Conservation (phyloP, 2,329 filamentous ascomycete genomes). For the Hymenoscyphus infarciens region DNA sequence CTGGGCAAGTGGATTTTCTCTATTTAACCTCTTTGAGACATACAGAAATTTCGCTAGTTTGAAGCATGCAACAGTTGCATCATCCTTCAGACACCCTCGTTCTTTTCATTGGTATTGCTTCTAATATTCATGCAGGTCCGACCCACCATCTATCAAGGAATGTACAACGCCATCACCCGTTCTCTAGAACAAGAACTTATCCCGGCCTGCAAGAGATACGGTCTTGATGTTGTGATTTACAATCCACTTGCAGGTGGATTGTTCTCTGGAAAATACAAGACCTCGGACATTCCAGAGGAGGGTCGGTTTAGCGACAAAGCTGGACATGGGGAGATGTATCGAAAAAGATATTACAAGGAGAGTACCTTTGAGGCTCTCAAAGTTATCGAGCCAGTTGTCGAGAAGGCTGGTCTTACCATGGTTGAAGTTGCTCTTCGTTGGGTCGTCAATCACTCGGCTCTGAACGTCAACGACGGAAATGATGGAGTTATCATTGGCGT, state of each 20-base stretch:
- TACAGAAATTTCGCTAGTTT: not conserved
- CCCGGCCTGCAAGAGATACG: constrained; percentile 67
- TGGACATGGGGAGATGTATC: constrained; percentile 47
- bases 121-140: constrained; percentile 44
- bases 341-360: constrained; percentile 60
- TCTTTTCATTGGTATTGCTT: not conserved
- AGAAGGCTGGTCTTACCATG: constrained; percentile 56
- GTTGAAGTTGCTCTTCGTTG: constrained; percentile 60
- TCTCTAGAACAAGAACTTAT: constrained; percentile 73
- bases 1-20: constrained; percentile 46
- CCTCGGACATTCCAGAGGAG: constrained; percentile 50
- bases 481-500: constrained; percentile 43
- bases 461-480: constrained; percentile 48
- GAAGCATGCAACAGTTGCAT: not conserved
- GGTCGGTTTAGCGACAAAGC: constrained; percentile 65
- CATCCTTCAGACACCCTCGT: no score
- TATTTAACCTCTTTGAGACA: no score
- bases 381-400: constrained; percentile 56
- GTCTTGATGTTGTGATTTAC: constrained; percentile 75
- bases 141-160: constrained; percentile 70
- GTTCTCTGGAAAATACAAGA: constrained; percentile 67
- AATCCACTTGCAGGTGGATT: constrained; percentile 80
- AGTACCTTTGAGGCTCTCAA: constrained; percentile 57
- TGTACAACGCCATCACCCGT: constrained; percentile 81
- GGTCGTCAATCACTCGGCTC: constrained; percentile 54